These are phyloP conservation scores for Novymonas esmeraldas DNA, from an alignment of 208 protist species.

Conservation along the genomic window DNA sequence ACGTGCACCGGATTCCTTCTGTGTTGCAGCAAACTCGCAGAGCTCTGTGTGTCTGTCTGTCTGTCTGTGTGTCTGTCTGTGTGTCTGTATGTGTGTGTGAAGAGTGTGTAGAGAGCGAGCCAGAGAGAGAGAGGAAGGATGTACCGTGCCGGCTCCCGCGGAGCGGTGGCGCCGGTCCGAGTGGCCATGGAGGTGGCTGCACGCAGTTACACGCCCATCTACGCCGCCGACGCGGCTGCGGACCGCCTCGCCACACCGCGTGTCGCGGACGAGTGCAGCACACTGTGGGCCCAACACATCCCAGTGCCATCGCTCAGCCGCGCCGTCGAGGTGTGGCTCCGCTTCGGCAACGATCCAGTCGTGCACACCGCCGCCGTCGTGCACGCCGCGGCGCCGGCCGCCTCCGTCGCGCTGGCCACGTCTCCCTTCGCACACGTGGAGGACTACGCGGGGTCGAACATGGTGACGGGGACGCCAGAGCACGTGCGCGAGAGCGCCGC, in stretches of 20 bases:
- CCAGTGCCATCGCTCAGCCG: slow-evolving; percentile 45
- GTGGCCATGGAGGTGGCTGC: neutral
- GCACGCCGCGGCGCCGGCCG: neutral
- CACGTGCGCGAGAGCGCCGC: slow-evolving; percentile 65
- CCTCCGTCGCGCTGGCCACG: neutral
- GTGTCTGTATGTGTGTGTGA: too few species aligned
- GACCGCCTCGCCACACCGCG: slow-evolving; percentile 56
- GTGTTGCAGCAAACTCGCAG: too few species aligned
- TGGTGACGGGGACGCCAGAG: slow-evolving; percentile 46
- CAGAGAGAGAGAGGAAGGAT: too few species aligned
- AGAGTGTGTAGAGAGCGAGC: too few species aligned
- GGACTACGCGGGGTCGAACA: slow-evolving; percentile 89
- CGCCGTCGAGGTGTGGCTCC: slow-evolving; percentile 70
- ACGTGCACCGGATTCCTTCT: too few species aligned
- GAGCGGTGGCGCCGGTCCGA: neutral
- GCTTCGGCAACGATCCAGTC: slow-evolving; percentile 91
- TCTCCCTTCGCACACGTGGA: slow-evolving; percentile 86
- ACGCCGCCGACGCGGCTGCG: slow-evolving; percentile 36
- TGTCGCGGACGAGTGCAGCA: slow-evolving; percentile 54
- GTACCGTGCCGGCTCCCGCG: slow-evolving; percentile 11
- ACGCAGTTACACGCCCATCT: slow-evolving; percentile 84
- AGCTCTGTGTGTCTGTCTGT: too few species aligned
- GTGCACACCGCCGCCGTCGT: slow-evolving; percentile 54
- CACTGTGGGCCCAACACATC: slow-evolving; percentile 54
- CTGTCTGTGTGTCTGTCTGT: neutral